Percentiles rank a stretch among this genome's conserved stretches.
Evolutionary conservation across 1,139 yeast species (phyloP).

Genomic region (Taphrina pruni): DNA sequence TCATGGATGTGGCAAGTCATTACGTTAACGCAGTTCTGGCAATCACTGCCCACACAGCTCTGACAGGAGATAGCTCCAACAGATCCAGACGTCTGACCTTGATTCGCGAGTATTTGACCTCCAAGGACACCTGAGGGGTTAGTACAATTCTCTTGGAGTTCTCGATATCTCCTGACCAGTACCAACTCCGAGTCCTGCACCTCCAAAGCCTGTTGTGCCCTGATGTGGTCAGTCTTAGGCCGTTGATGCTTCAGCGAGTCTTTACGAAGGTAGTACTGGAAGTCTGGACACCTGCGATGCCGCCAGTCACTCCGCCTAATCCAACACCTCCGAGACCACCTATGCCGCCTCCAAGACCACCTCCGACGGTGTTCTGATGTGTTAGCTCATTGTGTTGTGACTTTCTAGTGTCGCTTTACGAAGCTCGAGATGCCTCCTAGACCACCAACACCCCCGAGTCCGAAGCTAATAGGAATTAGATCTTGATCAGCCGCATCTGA

Average conservation of each 20-base stretch:
- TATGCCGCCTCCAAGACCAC: not conserved
- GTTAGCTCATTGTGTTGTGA: not conserved
- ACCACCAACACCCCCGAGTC: constrained; percentile 22
- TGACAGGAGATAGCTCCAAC: constrained; percentile 18
- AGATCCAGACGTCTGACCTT: constrained; percentile 6
- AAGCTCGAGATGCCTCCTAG: constrained; percentile 27
- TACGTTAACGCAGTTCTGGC: constrained; percentile 24
- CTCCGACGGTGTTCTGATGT: constrained; percentile 2
- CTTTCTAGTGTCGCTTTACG: not conserved
- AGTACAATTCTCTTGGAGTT: not conserved
- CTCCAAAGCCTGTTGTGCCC: constrained; percentile 13
- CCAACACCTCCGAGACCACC: constrained; percentile 12
- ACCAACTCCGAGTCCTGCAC: constrained; percentile 15
- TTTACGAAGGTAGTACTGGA: constrained; percentile 2
- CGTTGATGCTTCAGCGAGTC: not conserved
- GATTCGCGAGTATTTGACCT: constrained; percentile 24
- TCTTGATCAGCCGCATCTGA: not conserved
- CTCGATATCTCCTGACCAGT: not conserved
- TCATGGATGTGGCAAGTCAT: not conserved
- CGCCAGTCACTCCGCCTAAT: not conserved
- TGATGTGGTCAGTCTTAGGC: not conserved
- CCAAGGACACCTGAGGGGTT: constrained; percentile 5
- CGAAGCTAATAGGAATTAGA: not conserved
- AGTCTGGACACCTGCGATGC: constrained; percentile 6
- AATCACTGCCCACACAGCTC: constrained; percentile 23